A percentile compares a stretch with the other conserved stretches of the same genome.
Conservation (phyloP, 805 yeast genomes). For the Kazachstania viticola region DNA sequence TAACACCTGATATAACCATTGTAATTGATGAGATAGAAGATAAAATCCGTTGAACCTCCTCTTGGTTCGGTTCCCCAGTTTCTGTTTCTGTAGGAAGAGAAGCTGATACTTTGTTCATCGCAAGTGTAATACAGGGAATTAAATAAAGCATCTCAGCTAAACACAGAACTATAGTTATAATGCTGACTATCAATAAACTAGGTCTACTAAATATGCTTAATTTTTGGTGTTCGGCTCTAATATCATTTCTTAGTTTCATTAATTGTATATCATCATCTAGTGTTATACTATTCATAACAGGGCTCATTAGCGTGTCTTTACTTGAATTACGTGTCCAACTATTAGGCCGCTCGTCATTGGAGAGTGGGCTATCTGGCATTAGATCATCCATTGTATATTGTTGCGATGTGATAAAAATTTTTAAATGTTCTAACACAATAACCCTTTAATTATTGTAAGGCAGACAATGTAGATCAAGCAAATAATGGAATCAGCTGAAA, state of each 20-base stretch:
- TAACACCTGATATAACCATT: constrained; percentile 32
- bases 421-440: too few species aligned
- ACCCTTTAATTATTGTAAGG: too few species aligned
- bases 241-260: constrained; percentile 37
- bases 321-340: too few species aligned
- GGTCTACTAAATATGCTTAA: constrained; percentile 35
- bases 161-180: constrained; percentile 32
- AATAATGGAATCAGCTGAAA: too few species aligned
- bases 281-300: too few species aligned
- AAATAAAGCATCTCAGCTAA: constrained; percentile 31
- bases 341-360: too few species aligned
- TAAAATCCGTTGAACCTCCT: constrained; percentile 32
- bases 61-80: constrained; percentile 15
- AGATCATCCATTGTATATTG: too few species aligned
- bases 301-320: too few species aligned
- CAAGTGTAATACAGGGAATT: constrained; percentile 29
- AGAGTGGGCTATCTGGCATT: too few species aligned
- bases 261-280: too few species aligned
- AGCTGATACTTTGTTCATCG: constrained; percentile 32
- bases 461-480: too few species aligned
- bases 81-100: constrained; percentile 23
- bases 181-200: constrained; percentile 38
- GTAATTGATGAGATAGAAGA: constrained; percentile 40
- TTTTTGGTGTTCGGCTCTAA: constrained; percentile 31
- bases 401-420: too few species aligned